A percentile compares a stretch with the other conserved stretches of the same genome.
Evolutionary conservation across 192 early-diverging fungal species (phyloP).

Genomic region (Podila minutissima): DNA sequence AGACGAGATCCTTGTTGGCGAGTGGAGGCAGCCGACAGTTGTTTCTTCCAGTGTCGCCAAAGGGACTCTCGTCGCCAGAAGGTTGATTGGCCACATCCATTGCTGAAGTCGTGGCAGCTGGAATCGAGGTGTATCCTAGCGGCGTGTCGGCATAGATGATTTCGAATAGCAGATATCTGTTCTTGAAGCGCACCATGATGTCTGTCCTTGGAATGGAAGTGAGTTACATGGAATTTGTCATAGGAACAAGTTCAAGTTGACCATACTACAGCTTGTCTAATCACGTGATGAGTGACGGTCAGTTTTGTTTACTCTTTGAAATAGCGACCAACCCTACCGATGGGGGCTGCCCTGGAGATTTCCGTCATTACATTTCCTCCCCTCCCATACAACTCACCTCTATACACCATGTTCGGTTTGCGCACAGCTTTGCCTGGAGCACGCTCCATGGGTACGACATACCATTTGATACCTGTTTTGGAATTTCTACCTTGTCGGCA

Average conservation of each 20-base stretch:
- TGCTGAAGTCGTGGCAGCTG: slow-evolving; percentile 5
- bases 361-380: not conserved
- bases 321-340: too few species aligned
- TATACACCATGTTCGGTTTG: slow-evolving; percentile 40
- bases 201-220: not conserved
- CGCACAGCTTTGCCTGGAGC: slow-evolving; percentile 40
- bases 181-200: slow-evolving; percentile 63
- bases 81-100: slow-evolving; percentile 3
- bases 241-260: not conserved
- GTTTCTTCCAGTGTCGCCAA: slow-evolving; percentile 48
- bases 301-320: too few species aligned
- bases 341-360: not conserved
- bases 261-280: not conserved
- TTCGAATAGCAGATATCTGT: slow-evolving; percentile 61
- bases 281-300: too few species aligned
- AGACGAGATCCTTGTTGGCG: slow-evolving; percentile 38
- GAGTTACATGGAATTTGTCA: not conserved
- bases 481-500: not conserved
- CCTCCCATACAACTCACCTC: not conserved
- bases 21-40: slow-evolving; percentile 40
- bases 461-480: not conserved
- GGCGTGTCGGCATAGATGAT: slow-evolving; percentile 49
- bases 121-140: slow-evolving; percentile 30
- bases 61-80: slow-evolving; percentile 1
- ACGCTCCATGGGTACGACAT: slow-evolving; percentile 44